These are phyloP conservation scores for Castanopsis chinensis DNA, from an alignment of 306 rosid genomes.

Conservation along the genomic window DNA sequence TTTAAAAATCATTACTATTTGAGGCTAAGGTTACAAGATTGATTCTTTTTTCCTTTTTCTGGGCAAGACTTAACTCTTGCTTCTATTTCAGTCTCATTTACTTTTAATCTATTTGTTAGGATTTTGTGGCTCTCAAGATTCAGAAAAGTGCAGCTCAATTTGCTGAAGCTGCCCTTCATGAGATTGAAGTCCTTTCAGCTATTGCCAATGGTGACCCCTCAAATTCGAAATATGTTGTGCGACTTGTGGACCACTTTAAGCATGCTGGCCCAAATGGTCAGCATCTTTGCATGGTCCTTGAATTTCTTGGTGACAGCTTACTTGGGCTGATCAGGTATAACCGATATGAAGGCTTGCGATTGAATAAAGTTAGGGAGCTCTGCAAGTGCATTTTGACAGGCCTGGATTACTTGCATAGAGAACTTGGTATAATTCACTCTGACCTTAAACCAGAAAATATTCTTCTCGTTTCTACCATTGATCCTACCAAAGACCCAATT, in stretches of 20 bases:
- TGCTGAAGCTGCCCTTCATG: slow-evolving; percentile 93
- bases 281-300: slow-evolving; percentile 97
- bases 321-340: slow-evolving; percentile 80
- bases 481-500: slow-evolving; percentile 78
- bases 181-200: slow-evolving; percentile 74
- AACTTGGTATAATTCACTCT: slow-evolving; percentile 80
- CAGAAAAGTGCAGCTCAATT: slow-evolving; percentile 95
- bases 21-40: no score
- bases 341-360: slow-evolving; percentile 68
- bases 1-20: no score
- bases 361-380: slow-evolving; percentile 79
- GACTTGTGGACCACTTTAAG: slow-evolving; percentile 85
- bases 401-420: slow-evolving; percentile 91
- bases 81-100: not conserved
- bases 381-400: slow-evolving; percentile 77
- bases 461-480: slow-evolving; percentile 77
- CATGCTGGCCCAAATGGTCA: slow-evolving; percentile 95
- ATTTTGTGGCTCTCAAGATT: slow-evolving; percentile 91
- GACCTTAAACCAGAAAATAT: slow-evolving; percentile 96
- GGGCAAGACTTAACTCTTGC: not conserved
- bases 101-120: slow-evolving; percentile 40
- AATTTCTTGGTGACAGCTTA: slow-evolving; percentile 92
- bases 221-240: slow-evolving; percentile 74
- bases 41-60: not conserved
- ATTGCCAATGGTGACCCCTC: slow-evolving; percentile 64